Evolutionary conservation across 371 early-diverging fungal species (phyloP).

Genomic region (Mucor plumbeus): DNA sequence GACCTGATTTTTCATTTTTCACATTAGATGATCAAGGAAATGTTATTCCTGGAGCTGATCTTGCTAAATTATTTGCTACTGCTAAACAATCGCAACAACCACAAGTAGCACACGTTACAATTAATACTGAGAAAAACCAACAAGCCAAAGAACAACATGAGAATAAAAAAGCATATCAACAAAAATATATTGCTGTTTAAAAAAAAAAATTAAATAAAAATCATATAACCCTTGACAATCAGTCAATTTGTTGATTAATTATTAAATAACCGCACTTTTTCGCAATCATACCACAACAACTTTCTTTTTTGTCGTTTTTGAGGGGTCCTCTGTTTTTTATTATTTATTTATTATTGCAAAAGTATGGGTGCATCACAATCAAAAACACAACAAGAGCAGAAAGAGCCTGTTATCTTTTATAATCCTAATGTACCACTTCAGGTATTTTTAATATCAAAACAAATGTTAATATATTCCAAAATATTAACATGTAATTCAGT

Average conservation of each 20-base stretch:
- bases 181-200: conserved; percentile 17
- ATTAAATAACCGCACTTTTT: neutral
- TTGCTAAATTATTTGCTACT: conserved; percentile 4
- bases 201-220: neutral
- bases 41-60: conserved; percentile 20
- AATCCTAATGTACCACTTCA: conserved; percentile 37
- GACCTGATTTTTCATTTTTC: conserved; percentile 2
- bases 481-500: conserved; percentile 4
- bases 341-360: neutral
- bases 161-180: conserved; percentile 26
- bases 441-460: conserved; percentile 3
- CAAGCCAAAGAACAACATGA: conserved; percentile 27
- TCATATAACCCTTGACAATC: conserved; percentile 8
- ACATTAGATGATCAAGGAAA: conserved; percentile 28
- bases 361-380: conserved; percentile 32
- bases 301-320: neutral
- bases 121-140: neutral
- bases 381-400: conserved; percentile 14
- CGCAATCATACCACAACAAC: neutral
- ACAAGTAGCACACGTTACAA: neutral
- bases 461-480: neutral
- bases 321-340: neutral
- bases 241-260: neutral
- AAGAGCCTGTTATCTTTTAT: conserved; percentile 31
- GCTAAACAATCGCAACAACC: neutral